Evolutionary conservation across 2,329 filamentous ascomycete genomes (phyloP).

Genomic region (Didymella keratinophila): DNA sequence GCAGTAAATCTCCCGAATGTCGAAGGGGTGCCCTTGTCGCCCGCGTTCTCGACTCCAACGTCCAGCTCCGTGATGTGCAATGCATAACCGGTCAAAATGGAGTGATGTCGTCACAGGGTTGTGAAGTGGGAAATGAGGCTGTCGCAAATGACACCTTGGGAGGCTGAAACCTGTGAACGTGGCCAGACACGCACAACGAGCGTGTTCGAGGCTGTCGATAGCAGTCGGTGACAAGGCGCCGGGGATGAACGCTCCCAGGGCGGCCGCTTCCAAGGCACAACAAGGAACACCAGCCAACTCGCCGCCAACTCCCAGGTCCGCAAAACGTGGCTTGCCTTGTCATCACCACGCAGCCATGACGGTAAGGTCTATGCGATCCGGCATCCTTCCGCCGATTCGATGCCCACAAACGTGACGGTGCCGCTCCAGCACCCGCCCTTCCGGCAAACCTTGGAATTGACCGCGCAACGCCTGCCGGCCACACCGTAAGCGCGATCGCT

Average conservation of each 20-base stretch:
- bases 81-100: slow-evolving; percentile 20
- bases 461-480: slow-evolving; percentile 30
- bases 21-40: slow-evolving; percentile 20
- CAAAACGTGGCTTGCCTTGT: slow-evolving; percentile 31
- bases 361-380: slow-evolving; percentile 31
- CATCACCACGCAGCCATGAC: slow-evolving; percentile 42
- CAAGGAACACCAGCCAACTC: slow-evolving; percentile 26
- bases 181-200: slow-evolving; percentile 16
- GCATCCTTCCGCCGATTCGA: slow-evolving; percentile 41
- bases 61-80: slow-evolving; percentile 19
- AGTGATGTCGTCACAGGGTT: slow-evolving; percentile 24
- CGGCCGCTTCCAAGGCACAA: slow-evolving; percentile 20
- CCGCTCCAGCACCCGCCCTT: slow-evolving; percentile 47
- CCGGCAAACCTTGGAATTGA: slow-evolving; percentile 37
- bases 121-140: slow-evolving; percentile 18
- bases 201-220: slow-evolving; percentile 19
- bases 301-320: slow-evolving; percentile 25
- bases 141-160: slow-evolving; percentile 9
- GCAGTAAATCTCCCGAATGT: slow-evolving; percentile 17
- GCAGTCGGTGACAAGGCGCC: slow-evolving; percentile 11
- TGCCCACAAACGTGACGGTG: slow-evolving; percentile 35
- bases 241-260: slow-evolving; percentile 19
- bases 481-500: slow-evolving; percentile 30
- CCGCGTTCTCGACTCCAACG: slow-evolving; percentile 20
- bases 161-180: slow-evolving; percentile 13